Percentiles rank a stretch among this genome's conserved stretches.
These are phyloP conservation scores for Pterocarpus santalinus DNA, from an alignment of 306 rosid species.

Conservation along the genomic window DNA sequence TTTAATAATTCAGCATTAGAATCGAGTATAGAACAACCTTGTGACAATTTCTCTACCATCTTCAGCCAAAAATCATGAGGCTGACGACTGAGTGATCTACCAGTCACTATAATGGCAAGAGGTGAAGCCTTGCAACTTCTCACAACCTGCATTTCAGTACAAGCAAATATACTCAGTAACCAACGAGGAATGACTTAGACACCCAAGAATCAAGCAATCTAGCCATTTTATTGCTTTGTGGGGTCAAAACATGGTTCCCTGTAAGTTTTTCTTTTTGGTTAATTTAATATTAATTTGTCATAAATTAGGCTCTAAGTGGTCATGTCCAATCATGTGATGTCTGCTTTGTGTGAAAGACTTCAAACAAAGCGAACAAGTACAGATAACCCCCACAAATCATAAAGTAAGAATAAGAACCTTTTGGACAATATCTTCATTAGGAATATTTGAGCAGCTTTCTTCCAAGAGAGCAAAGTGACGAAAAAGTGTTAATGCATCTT, in stretches of 20 bases:
- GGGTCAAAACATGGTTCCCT: constrained; percentile 15
- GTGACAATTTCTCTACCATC: constrained; percentile 45
- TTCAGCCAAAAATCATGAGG: constrained; percentile 53
- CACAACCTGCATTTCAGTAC: constrained; percentile 59
- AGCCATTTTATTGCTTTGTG: neutral
- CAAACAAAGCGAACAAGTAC: neutral
- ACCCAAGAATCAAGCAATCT: neutral
- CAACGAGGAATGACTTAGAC: neutral
- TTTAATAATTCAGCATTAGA: constrained; percentile 51
- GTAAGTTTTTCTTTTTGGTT: neutral
- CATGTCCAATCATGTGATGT: neutral
- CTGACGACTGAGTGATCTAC: constrained; percentile 52
- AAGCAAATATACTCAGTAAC: constrained; percentile 19
- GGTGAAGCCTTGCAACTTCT: constrained; percentile 64
- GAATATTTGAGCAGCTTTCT: no score
- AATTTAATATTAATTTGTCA: neutral
- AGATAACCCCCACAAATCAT: neutral
- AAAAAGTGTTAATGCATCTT: constrained; percentile 63
- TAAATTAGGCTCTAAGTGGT: neutral
- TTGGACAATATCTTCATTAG: constrained; percentile 20
- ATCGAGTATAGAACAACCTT: constrained; percentile 56
- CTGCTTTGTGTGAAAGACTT: neutral
- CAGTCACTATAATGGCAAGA: constrained; percentile 59
- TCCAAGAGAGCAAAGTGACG: constrained; percentile 45
- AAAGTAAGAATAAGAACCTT: constrained; percentile 49